These are phyloP conservation scores for Triticum turgidum DNA, from an alignment of 176 grass and related monocot species.

Conservation along the genomic window DNA sequence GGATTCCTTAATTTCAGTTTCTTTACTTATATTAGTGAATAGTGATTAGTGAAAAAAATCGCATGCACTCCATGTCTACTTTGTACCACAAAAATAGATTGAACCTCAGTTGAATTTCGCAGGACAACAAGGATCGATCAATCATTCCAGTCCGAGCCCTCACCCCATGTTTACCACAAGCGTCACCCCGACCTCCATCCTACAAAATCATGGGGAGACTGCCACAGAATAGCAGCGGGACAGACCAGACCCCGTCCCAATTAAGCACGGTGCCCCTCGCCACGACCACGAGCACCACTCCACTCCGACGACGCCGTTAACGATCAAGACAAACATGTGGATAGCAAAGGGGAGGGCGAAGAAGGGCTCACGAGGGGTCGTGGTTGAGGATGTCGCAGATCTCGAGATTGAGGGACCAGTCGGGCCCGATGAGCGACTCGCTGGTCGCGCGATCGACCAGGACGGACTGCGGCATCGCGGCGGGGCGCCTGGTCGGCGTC, in stretches of 20 bases:
- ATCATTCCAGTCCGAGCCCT: not conserved
- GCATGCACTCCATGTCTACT: not conserved
- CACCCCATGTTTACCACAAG: not conserved
- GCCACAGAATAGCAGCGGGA: not conserved
- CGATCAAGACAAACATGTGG: not conserved
- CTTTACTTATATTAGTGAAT: not conserved
- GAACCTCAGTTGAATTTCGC: not conserved
- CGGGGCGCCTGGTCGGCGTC: not conserved
- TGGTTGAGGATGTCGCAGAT: slow-evolving; percentile 96
- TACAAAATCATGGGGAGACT: not conserved
- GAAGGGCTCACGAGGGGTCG: slow-evolving; percentile 62
- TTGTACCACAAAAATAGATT: not conserved
- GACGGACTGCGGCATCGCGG: slow-evolving; percentile 45
- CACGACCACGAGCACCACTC: not conserved
- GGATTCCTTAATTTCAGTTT: not conserved
- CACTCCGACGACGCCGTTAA: not conserved
- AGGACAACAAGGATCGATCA: not conserved
- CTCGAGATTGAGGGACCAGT: slow-evolving; percentile 92
- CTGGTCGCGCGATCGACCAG: slow-evolving; percentile 89
- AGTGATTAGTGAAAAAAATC: too few species aligned
- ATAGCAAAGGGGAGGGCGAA: not conserved
- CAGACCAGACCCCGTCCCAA: not conserved
- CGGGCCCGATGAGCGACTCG: slow-evolving; percentile 71
- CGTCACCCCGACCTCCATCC: not conserved
- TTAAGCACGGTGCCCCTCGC: not conserved